These are phyloP conservation scores for Colletotrichum sublineola DNA, from an alignment of 2,329 filamentous ascomycete genomes.

Conservation along the genomic window DNA sequence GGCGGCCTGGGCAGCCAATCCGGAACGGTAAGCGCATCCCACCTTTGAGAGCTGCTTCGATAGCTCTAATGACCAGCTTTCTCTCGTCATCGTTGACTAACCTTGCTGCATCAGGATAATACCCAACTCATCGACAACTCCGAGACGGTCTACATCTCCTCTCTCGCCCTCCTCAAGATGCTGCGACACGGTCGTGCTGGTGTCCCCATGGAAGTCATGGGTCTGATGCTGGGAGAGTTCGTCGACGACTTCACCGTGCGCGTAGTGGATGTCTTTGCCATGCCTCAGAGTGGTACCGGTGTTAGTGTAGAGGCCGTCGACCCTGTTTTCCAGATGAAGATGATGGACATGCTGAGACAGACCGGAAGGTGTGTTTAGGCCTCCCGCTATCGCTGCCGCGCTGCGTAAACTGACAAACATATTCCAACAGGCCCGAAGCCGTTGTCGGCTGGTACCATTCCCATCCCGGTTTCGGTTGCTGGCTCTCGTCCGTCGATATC, in stretches of 20 bases:
- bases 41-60: conserved; percentile 31
- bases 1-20: conserved; percentile 71
- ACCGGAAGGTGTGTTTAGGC: conserved; percentile 81
- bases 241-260: conserved; percentile 99
- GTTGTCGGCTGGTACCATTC: conserved; percentile 99
- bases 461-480: conserved; percentile 98
- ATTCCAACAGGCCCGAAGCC: conserved; percentile 80
- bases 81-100: conserved; percentile 2
- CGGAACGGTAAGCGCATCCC: conserved; percentile 67
- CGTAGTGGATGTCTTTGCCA: conserved; percentile 98
- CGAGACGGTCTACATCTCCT: conserved; percentile 99
- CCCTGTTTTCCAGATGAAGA: conserved; percentile 99
- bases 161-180: conserved; percentile 97
- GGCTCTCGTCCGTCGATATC: conserved; percentile 98
- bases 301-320: conserved; percentile 99
- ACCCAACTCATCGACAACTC: conserved; percentile 96
- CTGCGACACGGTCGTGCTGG: conserved; percentile 95
- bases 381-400: conserved; percentile 15
- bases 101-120: conserved; percentile 75
- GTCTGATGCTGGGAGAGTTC: conserved; percentile 98
- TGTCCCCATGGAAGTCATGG: conserved; percentile 99
- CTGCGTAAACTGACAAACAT: conserved; percentile 30
- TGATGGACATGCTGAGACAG: conserved; percentile 99
- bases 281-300: conserved; percentile 98
- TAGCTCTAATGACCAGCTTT: conserved; percentile 8